A percentile compares a stretch with the other conserved stretches of the same genome.
Evolutionary conservation across 805 yeast genomes (phyloP).

Genomic region (Starmerella roubikii): DNA sequence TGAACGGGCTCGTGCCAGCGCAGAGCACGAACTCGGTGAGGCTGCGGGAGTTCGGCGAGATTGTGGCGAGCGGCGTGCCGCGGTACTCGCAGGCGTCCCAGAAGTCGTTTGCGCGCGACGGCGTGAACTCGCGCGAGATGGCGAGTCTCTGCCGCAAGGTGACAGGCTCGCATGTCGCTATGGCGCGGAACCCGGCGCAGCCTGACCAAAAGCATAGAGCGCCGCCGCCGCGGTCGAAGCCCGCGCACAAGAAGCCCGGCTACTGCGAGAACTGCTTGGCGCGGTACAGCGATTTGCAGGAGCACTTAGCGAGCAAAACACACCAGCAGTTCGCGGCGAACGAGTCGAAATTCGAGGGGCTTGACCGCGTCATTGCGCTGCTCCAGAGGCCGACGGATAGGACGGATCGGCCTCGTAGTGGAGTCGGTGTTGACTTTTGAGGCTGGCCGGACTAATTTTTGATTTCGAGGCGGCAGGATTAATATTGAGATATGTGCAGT

Average conservation of each 20-base stretch:
- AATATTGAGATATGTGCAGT: too few species aligned
- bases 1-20: constrained; percentile 5
- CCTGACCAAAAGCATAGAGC: background rate
- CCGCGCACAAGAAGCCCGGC: constrained; percentile 38
- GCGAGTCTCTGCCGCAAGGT: constrained; percentile 32
- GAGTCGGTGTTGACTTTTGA: too few species aligned
- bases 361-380: constrained; percentile 55
- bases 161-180: background rate
- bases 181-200: background rate
- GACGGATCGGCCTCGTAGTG: too few species aligned
- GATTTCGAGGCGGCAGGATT: too few species aligned
- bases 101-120: constrained; percentile 22
- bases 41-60: constrained; percentile 33
- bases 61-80: constrained; percentile 49
- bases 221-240: constrained; percentile 3
- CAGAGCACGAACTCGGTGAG: constrained; percentile 11
- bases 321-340: constrained; percentile 71
- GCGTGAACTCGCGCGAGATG: constrained; percentile 30
- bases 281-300: constrained; percentile 65
- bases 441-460: too few species aligned
- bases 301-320: constrained; percentile 52
- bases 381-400: constrained; percentile 26
- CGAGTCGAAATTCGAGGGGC: constrained; percentile 55
- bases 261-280: constrained; percentile 91
- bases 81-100: constrained; percentile 31